Evolutionary conservation across 495 filamentous ascomycete genomes (phyloP).

Genomic region (Talaromyces wortmannii): DNA sequence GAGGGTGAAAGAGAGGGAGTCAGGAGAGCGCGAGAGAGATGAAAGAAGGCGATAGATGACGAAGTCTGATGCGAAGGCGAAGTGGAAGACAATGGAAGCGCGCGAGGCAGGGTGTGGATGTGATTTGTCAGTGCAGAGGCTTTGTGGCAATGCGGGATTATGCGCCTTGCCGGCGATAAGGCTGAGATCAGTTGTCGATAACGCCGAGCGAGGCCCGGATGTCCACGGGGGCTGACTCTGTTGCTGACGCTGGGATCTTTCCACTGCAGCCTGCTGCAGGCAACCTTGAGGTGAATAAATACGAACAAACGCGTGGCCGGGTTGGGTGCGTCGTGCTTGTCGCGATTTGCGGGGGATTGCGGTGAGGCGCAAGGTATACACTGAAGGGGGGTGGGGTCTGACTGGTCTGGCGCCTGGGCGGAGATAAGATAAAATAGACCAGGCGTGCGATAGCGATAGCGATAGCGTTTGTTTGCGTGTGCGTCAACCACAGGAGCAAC

Average conservation of each 20-base stretch:
- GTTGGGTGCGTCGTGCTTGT: too few relatives aligned
- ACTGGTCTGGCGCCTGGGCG: too few relatives aligned
- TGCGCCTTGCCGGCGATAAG: constrained; percentile 2
- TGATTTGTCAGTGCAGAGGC: constrained; percentile 30
- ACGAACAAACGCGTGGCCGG: not conserved
- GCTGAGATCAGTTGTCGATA: not conserved
- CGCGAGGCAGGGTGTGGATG: constrained; percentile 20
- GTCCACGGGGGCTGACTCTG: not conserved
- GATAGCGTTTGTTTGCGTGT: too few relatives aligned
- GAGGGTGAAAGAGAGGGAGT: not conserved
- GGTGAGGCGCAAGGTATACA: constrained; percentile 2
- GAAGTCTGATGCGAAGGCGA: constrained; percentile 17
- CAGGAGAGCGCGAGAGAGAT: not conserved
- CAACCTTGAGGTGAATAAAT: not conserved
- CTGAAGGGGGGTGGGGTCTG: constrained; percentile 3
- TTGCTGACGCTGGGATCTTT: not conserved
- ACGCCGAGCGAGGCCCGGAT: not conserved
- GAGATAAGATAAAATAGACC: too few relatives aligned
- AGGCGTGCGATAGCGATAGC: too few relatives aligned
- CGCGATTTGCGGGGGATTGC: constrained; percentile 1
- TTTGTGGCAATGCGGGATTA: constrained; percentile 5
- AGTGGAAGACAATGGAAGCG: constrained; percentile 34
- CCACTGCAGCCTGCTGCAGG: not conserved
- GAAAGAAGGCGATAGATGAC: constrained; percentile 5
- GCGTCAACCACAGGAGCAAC: too few relatives aligned